Evolutionary conservation across 2,329 filamentous ascomycete species (phyloP).

Genomic region (Penicillium sp.): DNA sequence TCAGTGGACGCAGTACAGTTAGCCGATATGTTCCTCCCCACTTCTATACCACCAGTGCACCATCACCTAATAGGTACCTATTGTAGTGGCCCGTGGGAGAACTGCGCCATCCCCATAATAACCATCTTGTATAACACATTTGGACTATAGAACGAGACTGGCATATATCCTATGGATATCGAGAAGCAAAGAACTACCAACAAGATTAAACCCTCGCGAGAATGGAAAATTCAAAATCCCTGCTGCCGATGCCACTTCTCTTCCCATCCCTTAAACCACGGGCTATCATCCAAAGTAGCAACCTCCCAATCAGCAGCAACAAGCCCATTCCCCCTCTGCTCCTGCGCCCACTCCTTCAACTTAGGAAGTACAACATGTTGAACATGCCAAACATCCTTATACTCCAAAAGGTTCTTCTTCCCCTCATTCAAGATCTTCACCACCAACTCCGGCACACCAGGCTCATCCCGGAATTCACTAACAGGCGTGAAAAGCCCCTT

Average conservation of each 20-base stretch:
- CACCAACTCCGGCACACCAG: slow-evolving; percentile 66
- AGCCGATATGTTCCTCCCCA: no score
- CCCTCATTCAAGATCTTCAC: slow-evolving; percentile 67
- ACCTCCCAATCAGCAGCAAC: slow-evolving; percentile 62
- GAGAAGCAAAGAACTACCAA: no score
- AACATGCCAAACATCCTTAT: slow-evolving; percentile 78
- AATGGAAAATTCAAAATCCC: slow-evolving; percentile 48
- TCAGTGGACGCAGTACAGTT: no score
- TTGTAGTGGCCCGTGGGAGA: no score
- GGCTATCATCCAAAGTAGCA: slow-evolving; percentile 67
- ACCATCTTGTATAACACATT: no score
- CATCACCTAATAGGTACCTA: no score
- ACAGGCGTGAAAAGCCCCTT: slow-evolving; percentile 79
- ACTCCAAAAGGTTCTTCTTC: slow-evolving; percentile 67
- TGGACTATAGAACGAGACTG: no score
- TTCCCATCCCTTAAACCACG: slow-evolving; percentile 73
- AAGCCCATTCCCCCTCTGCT: slow-evolving; percentile 62
- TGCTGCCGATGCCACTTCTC: slow-evolving; percentile 66
- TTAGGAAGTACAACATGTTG: slow-evolving; percentile 67
- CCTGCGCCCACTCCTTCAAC: slow-evolving; percentile 59
- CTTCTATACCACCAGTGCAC: no score
- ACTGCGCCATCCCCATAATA: no score
- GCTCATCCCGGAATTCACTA: slow-evolving; percentile 64
- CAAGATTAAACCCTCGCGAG: no score
- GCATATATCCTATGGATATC: no score